These are phyloP conservation scores for Mimosa bimucronata DNA, from an alignment of 306 rosid species.

Conservation along the genomic window DNA sequence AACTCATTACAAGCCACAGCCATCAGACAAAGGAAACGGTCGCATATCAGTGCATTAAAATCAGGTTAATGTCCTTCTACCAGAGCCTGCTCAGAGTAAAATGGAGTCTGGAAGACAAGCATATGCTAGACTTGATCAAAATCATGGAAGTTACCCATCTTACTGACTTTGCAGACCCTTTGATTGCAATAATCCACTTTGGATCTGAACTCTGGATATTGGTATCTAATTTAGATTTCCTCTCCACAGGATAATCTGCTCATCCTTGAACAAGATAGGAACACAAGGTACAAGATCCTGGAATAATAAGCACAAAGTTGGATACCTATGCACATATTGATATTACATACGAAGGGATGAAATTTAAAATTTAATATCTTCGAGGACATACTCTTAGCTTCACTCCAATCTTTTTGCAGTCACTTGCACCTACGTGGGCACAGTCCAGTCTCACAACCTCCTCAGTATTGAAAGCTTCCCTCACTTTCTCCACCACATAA, in stretches of 20 bases:
- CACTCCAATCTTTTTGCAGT: constrained; percentile 86
- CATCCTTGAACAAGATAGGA: constrained; percentile 89
- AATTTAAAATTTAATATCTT: not conserved
- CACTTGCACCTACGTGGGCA: constrained; percentile 70
- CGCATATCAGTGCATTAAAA: constrained; percentile 12
- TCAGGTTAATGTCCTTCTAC: not conserved
- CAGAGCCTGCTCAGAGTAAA: not conserved
- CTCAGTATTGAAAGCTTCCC: constrained; percentile 71
- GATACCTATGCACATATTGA: constrained; percentile 16
- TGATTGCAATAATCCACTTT: constrained; percentile 22
- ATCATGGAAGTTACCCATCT: not conserved
- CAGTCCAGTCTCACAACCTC: constrained; percentile 92
- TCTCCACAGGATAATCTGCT: constrained; percentile 91
- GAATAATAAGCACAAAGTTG: constrained; percentile 13
- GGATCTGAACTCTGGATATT: constrained; percentile 29
- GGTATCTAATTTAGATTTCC: constrained; percentile 55
- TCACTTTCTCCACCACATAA: constrained; percentile 73
- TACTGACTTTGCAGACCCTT: not conserved
- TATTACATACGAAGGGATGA: constrained; percentile 7
- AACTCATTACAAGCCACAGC: constrained; percentile 4
- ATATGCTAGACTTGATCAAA: constrained; percentile 5
- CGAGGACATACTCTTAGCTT: constrained; percentile 68
- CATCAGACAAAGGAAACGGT: not conserved
- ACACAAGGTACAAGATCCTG: constrained; percentile 88
- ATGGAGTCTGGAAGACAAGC: not conserved